Conservation (phyloP, 306 rosid genomes). For the Hippophae gyantsensis region DNA sequence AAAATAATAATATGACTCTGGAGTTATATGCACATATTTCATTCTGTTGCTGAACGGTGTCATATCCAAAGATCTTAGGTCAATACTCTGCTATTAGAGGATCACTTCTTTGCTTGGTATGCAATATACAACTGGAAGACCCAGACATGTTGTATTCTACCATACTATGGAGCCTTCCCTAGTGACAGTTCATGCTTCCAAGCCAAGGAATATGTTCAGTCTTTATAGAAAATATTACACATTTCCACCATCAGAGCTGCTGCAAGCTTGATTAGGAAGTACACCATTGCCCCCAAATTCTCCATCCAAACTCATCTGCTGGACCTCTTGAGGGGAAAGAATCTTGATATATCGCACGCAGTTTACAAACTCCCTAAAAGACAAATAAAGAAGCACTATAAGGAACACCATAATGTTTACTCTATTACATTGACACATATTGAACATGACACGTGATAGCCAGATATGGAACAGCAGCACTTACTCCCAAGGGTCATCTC, state of each 20-base stretch:
- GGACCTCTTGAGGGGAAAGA: slow-evolving; percentile 93
- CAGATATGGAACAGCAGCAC: slow-evolving; percentile 20
- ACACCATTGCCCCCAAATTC: slow-evolving; percentile 57
- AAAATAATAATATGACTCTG: too few species aligned
- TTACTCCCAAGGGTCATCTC: slow-evolving; percentile 99
- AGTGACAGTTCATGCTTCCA: too few species aligned
- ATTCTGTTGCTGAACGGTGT: too few species aligned
- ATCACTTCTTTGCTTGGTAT: too few species aligned
- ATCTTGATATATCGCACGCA: slow-evolving; percentile 89
- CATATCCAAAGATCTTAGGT: too few species aligned
- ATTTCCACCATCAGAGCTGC: slow-evolving; percentile 86
- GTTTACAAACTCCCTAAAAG: slow-evolving; percentile 79
- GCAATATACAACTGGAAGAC: too few species aligned
- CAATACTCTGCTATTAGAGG: too few species aligned
- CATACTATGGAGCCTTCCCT: too few species aligned
- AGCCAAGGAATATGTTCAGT: too few species aligned
- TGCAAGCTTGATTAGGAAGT: slow-evolving; percentile 84
- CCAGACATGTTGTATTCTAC: too few species aligned
- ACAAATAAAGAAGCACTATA: background rate
- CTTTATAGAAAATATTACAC: slow-evolving; percentile 22
- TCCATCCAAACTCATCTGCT: slow-evolving; percentile 91
- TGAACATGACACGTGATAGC: slow-evolving; percentile 1
- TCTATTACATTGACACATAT: too few species aligned
- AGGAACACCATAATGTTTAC: background rate
- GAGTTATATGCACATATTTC: too few species aligned